phyloP scores from a whole-genome alignment of 176 grass and related monocot genomes.

The Triticum monococcum region DNA sequence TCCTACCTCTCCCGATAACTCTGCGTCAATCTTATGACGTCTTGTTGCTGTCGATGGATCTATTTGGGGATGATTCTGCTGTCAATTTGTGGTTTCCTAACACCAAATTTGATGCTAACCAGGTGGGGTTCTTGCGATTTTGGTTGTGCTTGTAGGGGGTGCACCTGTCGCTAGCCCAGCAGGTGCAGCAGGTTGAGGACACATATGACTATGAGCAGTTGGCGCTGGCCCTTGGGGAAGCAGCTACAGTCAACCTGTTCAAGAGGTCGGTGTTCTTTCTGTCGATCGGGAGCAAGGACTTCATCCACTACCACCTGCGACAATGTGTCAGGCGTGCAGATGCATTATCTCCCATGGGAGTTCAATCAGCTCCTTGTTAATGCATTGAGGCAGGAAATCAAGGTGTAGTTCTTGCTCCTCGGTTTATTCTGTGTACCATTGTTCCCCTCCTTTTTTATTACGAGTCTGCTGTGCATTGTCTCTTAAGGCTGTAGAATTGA shows the following conservation, averaged over 20 bases:
- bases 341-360: slow-evolving; percentile 65
- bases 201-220: slow-evolving; percentile 58
- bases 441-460: background rate
- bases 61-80: background rate
- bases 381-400: slow-evolving; percentile 61
- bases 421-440: slow-evolving; percentile 1
- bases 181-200: slow-evolving; percentile 77
- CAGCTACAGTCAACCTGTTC: slow-evolving; percentile 47
- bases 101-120: background rate
- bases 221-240: slow-evolving; percentile 56
- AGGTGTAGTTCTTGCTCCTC: slow-evolving; percentile 32
- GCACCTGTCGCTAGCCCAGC: slow-evolving; percentile 57
- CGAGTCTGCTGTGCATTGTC: background rate
- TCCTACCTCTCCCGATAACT: background rate
- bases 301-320: slow-evolving; percentile 72
- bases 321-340: slow-evolving; percentile 53
- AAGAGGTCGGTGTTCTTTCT: slow-evolving; percentile 62
- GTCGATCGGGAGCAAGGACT: slow-evolving; percentile 72
- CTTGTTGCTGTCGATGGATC: background rate
- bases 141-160: slow-evolving; percentile 44
- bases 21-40: background rate
- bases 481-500: too few relatives aligned
- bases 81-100: background rate
- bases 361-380: slow-evolving; percentile 68
- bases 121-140: background rate